A percentile compares a stretch with the other conserved stretches of the same genome.
phyloP scores from a whole-genome alignment of 1,284 basidiomycete species.

The Leccinum pallidistipes region DNA sequence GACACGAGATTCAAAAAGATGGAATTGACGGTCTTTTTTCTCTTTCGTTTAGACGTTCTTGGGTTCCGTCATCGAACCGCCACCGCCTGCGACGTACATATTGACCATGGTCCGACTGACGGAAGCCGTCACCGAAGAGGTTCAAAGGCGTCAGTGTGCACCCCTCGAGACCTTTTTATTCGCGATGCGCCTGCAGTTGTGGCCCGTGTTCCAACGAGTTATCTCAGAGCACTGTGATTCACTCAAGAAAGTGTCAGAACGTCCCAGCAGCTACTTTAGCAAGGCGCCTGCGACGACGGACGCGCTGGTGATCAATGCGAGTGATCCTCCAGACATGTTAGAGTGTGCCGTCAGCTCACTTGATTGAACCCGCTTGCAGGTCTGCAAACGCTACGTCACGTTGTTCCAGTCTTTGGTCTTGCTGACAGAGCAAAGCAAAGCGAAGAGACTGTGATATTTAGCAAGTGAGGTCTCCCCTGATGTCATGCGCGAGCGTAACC shows the following conservation, averaged over 20 bases:
- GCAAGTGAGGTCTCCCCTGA: conserved; percentile 58
- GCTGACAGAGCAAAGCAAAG: conserved; percentile 76
- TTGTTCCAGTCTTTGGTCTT: conserved; percentile 81
- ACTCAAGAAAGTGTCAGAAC: conserved; percentile 78
- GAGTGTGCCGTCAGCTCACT: conserved; percentile 3
- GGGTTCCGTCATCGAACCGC: conserved; percentile 61
- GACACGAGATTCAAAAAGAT: not conserved
- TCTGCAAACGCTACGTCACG: conserved; percentile 68
- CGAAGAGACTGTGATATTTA: conserved; percentile 93
- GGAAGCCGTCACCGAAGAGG: conserved; percentile 72
- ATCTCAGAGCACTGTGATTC: conserved; percentile 85
- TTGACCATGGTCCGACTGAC: conserved; percentile 88
- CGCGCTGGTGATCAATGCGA: conserved; percentile 58
- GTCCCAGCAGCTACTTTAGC: conserved; percentile 63
- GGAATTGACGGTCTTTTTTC: not conserved
- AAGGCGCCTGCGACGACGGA: conserved; percentile 69
- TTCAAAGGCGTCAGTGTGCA: conserved; percentile 72
- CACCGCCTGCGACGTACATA: conserved; percentile 72
- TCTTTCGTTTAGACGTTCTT: conserved; percentile 58
- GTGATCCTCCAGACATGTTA: conserved; percentile 23
- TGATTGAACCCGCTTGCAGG: conserved; percentile 25
- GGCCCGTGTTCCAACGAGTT: conserved; percentile 88
- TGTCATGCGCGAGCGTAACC: not conserved
- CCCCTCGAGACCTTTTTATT: conserved; percentile 83
- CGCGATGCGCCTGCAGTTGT: conserved; percentile 78